These are phyloP conservation scores for Nephelium lappaceum DNA, from an alignment of 345 rosid species.

Conservation along the genomic window DNA sequence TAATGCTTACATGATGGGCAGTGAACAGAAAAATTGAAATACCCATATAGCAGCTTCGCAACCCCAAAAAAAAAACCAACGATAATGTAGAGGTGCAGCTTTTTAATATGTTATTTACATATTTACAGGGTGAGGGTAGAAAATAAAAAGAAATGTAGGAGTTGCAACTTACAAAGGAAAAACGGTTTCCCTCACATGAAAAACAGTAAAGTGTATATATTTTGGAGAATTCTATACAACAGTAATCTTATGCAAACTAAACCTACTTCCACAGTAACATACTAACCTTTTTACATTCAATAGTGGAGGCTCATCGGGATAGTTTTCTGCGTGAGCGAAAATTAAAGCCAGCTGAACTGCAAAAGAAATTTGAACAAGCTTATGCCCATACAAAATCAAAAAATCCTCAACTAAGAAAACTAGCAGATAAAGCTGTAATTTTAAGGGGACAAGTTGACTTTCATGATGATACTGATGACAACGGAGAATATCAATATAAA, in stretches of 20 bases:
- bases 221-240: not conserved
- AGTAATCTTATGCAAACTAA: not conserved
- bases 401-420: constrained; percentile 6
- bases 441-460: not conserved
- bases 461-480: not conserved
- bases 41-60: not conserved
- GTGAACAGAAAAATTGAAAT: not conserved
- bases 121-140: not conserved
- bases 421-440: not conserved
- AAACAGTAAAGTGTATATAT: not conserved
- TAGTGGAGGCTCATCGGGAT: constrained; percentile 91
- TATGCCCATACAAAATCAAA: constrained; percentile 6
- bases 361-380: constrained; percentile 34
- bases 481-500: not conserved
- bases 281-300: constrained; percentile 73
- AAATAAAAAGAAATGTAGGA: not conserved
- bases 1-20: not conserved
- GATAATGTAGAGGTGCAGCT: not conserved
- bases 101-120: not conserved
- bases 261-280: constrained; percentile 13
- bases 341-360: constrained; percentile 89
- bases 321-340: constrained; percentile 86
- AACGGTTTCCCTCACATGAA: not conserved
- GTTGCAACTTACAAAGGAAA: not conserved
- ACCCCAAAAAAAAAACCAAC: not conserved